Percentiles rank a stretch among this genome's conserved stretches.
Conservation (phyloP, 441 rosid species). For the Pelargonium cotyledonis region DNA sequence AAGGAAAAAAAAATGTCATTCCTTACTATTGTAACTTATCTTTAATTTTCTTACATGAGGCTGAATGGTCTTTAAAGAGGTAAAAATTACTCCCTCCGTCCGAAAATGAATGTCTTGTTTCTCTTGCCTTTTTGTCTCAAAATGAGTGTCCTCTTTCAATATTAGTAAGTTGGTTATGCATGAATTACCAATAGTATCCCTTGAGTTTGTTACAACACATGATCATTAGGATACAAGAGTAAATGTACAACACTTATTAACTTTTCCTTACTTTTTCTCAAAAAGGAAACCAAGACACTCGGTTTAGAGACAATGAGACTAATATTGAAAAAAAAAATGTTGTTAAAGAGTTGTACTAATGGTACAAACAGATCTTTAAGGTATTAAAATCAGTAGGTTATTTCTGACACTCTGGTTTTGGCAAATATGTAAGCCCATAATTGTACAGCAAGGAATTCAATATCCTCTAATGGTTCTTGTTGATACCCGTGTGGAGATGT, state of each 20-base stretch:
- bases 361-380: not conserved
- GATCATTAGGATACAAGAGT: too few relatives aligned
- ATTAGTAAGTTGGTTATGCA: too few relatives aligned
- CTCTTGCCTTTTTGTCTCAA: too few relatives aligned
- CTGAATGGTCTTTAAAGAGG: not conserved
- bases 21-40: not conserved
- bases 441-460: not conserved
- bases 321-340: not conserved
- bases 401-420: not conserved
- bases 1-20: not conserved
- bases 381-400: not conserved
- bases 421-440: not conserved
- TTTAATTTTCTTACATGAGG: not conserved
- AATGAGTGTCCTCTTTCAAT: too few relatives aligned
- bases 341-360: not conserved
- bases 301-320: too few relatives aligned
- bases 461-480: not conserved
- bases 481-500: not conserved
- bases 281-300: too few relatives aligned
- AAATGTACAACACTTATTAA: too few relatives aligned
- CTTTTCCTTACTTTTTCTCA: too few relatives aligned
- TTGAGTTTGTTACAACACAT: too few relatives aligned
- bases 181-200: too few relatives aligned
- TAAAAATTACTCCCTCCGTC: too few relatives aligned
- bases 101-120: too few relatives aligned